Base-by-base conservation (phyloP, 2,329 filamentous ascomycete genomes). In the Neofusicoccum laricinum region DNA sequence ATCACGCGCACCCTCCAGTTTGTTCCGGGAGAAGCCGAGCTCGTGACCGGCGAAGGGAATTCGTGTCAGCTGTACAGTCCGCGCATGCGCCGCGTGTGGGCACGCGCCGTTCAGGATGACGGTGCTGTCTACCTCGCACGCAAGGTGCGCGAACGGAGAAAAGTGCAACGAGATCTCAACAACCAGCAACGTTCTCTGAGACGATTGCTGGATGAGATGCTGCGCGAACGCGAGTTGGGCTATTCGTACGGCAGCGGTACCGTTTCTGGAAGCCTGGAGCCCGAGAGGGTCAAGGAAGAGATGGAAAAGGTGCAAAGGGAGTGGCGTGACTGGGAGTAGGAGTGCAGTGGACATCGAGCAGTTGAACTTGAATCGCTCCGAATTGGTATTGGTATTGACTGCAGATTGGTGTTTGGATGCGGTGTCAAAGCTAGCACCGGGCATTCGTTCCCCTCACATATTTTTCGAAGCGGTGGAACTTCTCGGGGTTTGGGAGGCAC, bases 31-130 rank as follows among this genome's bases (percentile, higher is more conserved):
- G 77, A 80, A 41, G 41, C 43, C 10, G 50, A 49, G n/a, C 15
- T 36, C 11, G 69, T 30, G 32, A 40, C 61, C n/a, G 34, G 51
- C 12, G 61, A 64, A 14, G 80, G 76, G 68, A 80, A 67, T 19
- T 85, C 80, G 21, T 97, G 93, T 72, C 91, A 94, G 75, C 82
- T 97, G 2, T 96, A 95, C 74, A 93, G 90, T 48, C 77, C 84
- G 3, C 85, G 90, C 15, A 97, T 97, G 92, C 84, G 92, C 45
- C 82, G 84, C 0, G 82, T 91, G 1, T 96, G 96, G 72, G 77
- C 80, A 32, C 83, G 86, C 34, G 88, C 90, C 0, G 88, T 91
- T 49, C 80, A 84, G 64, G 83, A 83, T 40, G 85, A 89, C 61
- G 90, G 96, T 34, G 17, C 25, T 1, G 1, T 41, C 4, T 45